Evolutionary conservation across 306 rosid species (phyloP).

Genomic region (Prunus fruticosa): DNA sequence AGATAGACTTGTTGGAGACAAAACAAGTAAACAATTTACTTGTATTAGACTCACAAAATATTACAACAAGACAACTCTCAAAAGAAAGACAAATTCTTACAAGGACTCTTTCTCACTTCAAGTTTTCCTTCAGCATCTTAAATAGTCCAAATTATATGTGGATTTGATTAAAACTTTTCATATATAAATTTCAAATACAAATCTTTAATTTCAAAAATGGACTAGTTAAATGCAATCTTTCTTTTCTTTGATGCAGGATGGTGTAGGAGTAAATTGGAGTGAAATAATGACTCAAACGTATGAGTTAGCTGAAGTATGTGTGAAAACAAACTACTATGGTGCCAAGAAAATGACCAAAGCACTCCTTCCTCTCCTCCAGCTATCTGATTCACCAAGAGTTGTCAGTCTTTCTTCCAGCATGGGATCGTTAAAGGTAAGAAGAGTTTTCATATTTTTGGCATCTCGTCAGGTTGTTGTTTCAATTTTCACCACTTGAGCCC

Average conservation of each 20-base stretch:
- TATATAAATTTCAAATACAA: not conserved
- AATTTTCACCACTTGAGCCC: no score
- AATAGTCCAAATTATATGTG: no score
- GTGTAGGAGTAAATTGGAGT: constrained; percentile 26
- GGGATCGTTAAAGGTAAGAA: constrained; percentile 39
- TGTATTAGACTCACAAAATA: no score
- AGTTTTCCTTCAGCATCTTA: no score
- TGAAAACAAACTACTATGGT: constrained; percentile 48
- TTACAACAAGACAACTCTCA: no score
- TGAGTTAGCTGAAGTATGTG: constrained; percentile 27
- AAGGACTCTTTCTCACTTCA: no score
- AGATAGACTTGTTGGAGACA: no score
- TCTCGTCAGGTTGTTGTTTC: not conserved
- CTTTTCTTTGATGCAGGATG: constrained; percentile 2
- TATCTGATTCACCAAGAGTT: constrained; percentile 46
- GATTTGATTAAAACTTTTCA: no score
- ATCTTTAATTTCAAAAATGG: not conserved
- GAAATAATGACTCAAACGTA: constrained; percentile 25
- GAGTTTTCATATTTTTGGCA: not conserved
- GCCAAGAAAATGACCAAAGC: constrained; percentile 28
- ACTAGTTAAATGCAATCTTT: not conserved
- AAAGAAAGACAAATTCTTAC: no score
- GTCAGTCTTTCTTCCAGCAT: constrained; percentile 33
- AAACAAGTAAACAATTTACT: no score
- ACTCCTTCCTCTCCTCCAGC: constrained; percentile 45